Base-by-base conservation (phyloP, 1,284 basidiomycete species). In the Heliocybe sulcata region DNA sequence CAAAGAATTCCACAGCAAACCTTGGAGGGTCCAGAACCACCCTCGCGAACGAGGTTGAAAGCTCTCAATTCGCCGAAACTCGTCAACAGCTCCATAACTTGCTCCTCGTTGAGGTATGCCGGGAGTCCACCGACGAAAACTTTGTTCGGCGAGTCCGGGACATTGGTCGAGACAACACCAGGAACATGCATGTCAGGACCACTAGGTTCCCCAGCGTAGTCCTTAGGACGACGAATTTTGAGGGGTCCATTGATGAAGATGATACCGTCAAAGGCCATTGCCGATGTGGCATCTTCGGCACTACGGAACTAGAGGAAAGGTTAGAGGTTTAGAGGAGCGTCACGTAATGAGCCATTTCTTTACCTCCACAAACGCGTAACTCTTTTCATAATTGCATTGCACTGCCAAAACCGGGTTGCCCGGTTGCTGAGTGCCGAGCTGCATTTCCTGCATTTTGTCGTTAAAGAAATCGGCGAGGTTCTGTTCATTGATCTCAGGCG, bases 11-110 rank as follows among this genome's bases (percentile, higher is more conserved):
- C 38, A 6, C 6, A 6, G 16, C 38, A 42, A 42, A 90, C 93
- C 80, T 97, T 98, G n/a, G 92, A 95, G 25, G 84, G 74, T 45
- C 90, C 91, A 56, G 86, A 91, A 53, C 87, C 87, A 58, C 89
- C 91, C 67, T 99, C 97, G 61, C 96, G 89, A 59, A 99, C 96
- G 56, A 99, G 80, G 67, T 99, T 98, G 82, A 99, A 99, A 2
- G 92, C 92, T 67, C 92, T 93, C 54, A 99, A 80, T 62, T 99
- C 96, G 58, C 97, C 97, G 67, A 99, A 99, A 65, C 89, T 92
- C 77, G 94, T 97, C 58, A 99, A 78, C 35, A 99, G 71, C 70
- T 99, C 97, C 83, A 95, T 92, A 55, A 99, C 95, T 73, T 99
- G 95, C 63, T 98, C 96, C 69, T 98, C 94, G 62, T 91, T 93